phyloP scores from a whole-genome alignment of 441 rosid species.

The Gossypium laxum region DNA sequence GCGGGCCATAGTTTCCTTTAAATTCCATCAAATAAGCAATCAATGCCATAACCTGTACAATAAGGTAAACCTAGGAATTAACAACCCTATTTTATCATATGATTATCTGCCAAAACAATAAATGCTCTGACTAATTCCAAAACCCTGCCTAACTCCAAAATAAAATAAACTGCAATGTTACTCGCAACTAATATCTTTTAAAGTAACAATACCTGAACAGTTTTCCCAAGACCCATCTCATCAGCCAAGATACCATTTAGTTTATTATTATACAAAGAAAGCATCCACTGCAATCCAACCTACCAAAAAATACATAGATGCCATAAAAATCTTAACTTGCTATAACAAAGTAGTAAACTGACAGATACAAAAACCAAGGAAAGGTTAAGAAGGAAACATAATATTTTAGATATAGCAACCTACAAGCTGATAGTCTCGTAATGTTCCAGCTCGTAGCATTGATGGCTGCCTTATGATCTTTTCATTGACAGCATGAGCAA shows the following conservation, averaged over 20 bases:
- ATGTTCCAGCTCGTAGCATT: constrained; percentile 84
- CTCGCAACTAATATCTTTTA: background rate
- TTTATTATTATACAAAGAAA: constrained; percentile 94
- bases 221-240: constrained; percentile 99
- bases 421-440: constrained; percentile 99
- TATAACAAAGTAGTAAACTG: background rate
- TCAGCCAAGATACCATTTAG: constrained; percentile 97
- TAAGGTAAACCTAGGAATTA: constrained; percentile 7
- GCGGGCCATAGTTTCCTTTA: constrained; percentile 98
- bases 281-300: constrained; percentile 99
- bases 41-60: constrained; percentile 87
- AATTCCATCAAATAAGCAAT: constrained; percentile 99
- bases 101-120: background rate
- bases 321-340: constrained; percentile 15
- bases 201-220: constrained; percentile 68
- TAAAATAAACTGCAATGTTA: constrained; percentile 6
- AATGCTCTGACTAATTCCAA: background rate
- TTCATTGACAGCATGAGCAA: constrained; percentile 98
- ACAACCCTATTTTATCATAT: background rate
- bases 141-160: background rate
- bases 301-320: constrained; percentile 23
- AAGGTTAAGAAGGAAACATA: constrained; percentile 2
- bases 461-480: constrained; percentile 85
- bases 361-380: background rate
- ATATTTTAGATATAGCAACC: constrained; percentile 27